Conservation (phyloP, 2,329 filamentous ascomycete species). For the Rhytidhysteron rufulum region DNA sequence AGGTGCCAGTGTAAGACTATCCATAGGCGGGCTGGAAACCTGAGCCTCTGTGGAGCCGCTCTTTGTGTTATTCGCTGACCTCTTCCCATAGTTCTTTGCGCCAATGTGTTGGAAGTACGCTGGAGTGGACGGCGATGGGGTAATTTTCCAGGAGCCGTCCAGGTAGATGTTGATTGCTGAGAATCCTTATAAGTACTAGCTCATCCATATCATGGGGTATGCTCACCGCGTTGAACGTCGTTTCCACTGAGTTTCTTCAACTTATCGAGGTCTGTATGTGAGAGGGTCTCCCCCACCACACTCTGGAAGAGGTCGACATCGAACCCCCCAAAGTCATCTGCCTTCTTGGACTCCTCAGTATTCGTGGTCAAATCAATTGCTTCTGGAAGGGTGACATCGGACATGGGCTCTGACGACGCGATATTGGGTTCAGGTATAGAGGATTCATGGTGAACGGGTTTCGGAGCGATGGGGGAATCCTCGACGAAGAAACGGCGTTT, state of each 20-base stretch:
- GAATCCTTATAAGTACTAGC: too few relatives aligned
- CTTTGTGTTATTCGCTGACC: too few relatives aligned
- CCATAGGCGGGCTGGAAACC: constrained; percentile 14
- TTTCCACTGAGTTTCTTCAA: constrained; percentile 49
- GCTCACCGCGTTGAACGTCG: constrained; percentile 50
- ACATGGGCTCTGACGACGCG: constrained; percentile 24
- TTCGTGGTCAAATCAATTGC: constrained; percentile 3
- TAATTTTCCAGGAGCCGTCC: constrained; percentile 58
- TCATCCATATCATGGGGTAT: too few relatives aligned
- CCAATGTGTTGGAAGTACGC: too few relatives aligned
- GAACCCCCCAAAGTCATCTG: constrained; percentile 39
- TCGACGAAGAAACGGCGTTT: constrained; percentile 62
- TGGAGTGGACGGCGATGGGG: constrained; percentile 10
- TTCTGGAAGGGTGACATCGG: constrained; percentile 7
- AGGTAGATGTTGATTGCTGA: constrained; percentile 61
- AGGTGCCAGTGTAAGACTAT: constrained; percentile 13
- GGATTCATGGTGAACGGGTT: constrained; percentile 17
- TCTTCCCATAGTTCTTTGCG: too few relatives aligned
- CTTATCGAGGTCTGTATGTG: constrained; percentile 41
- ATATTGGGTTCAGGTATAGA: constrained; percentile 29
- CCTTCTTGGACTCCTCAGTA: constrained; percentile 9
- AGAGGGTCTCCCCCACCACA: constrained; percentile 54
- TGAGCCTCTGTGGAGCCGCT: too few relatives aligned
- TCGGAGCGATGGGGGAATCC: constrained; percentile 31
- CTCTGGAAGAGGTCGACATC: constrained; percentile 53